phyloP scores from a whole-genome alignment of 495 filamentous ascomycete species.

The Aspergillus diversus region DNA sequence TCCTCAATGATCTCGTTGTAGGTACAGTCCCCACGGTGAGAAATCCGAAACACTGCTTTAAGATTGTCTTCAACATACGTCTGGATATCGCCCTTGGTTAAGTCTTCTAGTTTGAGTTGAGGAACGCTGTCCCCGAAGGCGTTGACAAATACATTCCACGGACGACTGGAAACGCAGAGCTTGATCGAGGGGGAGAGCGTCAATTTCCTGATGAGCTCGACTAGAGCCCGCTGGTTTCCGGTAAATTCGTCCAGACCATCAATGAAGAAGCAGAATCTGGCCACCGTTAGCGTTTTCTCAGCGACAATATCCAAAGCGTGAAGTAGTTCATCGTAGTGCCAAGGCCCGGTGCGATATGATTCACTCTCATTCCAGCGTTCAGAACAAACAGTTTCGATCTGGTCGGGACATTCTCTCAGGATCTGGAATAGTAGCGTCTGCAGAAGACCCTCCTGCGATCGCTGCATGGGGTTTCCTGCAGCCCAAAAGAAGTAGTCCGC shows the following conservation, averaged over 20 bases:
- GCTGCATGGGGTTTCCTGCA: constrained; percentile 27
- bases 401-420: background rate
- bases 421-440: background rate
- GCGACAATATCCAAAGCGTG: too few relatives aligned
- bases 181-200: constrained; percentile 8
- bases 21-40: too few relatives aligned
- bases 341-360: too few relatives aligned
- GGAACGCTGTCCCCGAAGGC: constrained; percentile 40
- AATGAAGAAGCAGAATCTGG: constrained; percentile 6
- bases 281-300: too few relatives aligned
- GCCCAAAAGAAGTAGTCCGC: constrained; percentile 37
- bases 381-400: constrained; percentile 29
- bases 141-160: constrained; percentile 3
- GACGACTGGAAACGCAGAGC: constrained; percentile 4
- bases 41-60: too few relatives aligned
- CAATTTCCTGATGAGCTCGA: constrained; percentile 21
- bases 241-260: constrained; percentile 42
- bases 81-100: constrained; percentile 36
- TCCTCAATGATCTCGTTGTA: constrained; percentile 23
- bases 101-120: constrained; percentile 32
- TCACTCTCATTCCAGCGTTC: background rate
- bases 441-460: constrained; percentile 11
- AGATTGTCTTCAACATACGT: constrained; percentile 26
- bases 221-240: constrained; percentile 24
- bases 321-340: background rate